These are phyloP conservation scores for Diplosphaera chodatii DNA, from an alignment of 139 green algal species.

Conservation along the genomic window DNA sequence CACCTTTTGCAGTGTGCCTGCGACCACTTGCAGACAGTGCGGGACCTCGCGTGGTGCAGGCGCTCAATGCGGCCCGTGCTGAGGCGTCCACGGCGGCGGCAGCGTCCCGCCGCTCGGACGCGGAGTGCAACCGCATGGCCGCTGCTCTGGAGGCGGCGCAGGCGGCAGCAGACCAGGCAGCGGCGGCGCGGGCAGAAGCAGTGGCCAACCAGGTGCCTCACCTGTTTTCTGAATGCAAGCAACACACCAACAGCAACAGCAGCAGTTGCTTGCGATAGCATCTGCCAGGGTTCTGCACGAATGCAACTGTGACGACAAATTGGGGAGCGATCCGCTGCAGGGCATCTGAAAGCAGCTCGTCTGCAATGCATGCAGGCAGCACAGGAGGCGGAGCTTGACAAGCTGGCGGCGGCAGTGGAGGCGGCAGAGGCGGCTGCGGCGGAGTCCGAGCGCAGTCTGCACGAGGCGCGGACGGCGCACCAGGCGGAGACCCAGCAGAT, in stretches of 20 bases:
- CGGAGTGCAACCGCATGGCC: neutral
- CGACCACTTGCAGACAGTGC: too few species aligned
- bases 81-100: neutral
- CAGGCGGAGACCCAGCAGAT: neutral
- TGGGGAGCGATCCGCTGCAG: too few species aligned
- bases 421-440: neutral
- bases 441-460: neutral
- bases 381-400: neutral
- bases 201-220: too few species aligned
- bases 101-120: too few species aligned
- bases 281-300: too few species aligned
- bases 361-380: neutral
- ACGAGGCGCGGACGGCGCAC: neutral
- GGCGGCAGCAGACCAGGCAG: neutral
- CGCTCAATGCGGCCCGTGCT: neutral
- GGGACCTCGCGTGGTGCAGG: too few species aligned
- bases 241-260: too few species aligned
- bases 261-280: too few species aligned
- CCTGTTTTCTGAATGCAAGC: too few species aligned
- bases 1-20: too few species aligned
- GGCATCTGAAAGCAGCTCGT: too few species aligned
- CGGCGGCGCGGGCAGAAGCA: neutral
- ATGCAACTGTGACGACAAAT: too few species aligned
- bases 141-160: neutral
- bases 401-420: slow-evolving; percentile 1